These are phyloP conservation scores for Metrosideros polymorpha DNA, from an alignment of 441 rosid species.

Conservation along the genomic window DNA sequence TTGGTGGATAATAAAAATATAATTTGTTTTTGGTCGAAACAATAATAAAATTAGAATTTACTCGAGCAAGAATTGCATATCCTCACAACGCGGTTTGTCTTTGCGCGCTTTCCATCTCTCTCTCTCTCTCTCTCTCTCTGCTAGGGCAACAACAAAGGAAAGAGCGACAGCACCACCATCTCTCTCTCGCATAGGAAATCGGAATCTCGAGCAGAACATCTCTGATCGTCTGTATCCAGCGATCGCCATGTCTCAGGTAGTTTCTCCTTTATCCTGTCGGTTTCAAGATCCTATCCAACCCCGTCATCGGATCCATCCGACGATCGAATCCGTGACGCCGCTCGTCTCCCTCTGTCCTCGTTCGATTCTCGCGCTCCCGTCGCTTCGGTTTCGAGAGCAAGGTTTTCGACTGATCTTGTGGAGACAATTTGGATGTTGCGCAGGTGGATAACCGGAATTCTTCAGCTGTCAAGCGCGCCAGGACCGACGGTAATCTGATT, in stretches of 20 bases:
- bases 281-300: not conserved
- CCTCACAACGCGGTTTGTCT: not conserved
- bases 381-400: not conserved
- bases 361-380: not conserved
- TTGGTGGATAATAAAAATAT: not conserved
- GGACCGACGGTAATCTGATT: constrained; percentile 73
- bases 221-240: not conserved
- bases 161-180: not conserved
- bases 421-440: not conserved
- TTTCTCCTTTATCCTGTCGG: not conserved
- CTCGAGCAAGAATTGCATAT: not conserved
- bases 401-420: not conserved
- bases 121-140: not conserved
- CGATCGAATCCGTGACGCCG: not conserved
- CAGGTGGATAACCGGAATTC: constrained; percentile 95
- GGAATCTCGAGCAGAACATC: not conserved
- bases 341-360: too few relatives aligned
- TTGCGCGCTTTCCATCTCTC: not conserved
- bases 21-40: too few relatives aligned
- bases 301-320: not conserved
- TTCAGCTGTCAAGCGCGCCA: constrained; percentile 94
- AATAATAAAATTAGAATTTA: not conserved
- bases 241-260: constrained; percentile 51
- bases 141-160: not conserved
- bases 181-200: not conserved